phyloP scores from a whole-genome alignment of 23 red algal species.

The Gracilaria vermiculophylla region DNA sequence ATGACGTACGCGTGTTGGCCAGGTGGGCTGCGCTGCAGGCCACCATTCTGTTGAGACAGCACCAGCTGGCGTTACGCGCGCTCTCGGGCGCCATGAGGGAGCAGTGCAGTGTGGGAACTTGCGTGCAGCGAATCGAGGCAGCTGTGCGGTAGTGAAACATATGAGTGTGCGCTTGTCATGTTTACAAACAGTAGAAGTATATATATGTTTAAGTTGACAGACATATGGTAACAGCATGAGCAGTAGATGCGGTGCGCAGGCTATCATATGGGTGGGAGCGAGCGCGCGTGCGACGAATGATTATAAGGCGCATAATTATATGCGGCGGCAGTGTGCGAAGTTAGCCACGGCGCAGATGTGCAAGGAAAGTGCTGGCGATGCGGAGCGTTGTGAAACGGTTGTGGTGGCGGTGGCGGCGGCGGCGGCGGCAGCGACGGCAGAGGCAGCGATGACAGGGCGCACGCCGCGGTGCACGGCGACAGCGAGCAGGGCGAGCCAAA shows the following conservation, averaged over 20 bases:
- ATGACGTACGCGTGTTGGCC: constrained; percentile 42
- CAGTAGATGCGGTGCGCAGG: too few relatives aligned
- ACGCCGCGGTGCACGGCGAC: not conserved
- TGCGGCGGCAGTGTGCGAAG: too few relatives aligned
- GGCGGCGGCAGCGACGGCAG: not conserved
- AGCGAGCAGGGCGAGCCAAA: not conserved
- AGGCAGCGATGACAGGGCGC: not conserved
- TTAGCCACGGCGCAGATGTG: too few relatives aligned
- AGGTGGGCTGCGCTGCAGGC: constrained; percentile 54
- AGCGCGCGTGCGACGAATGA: not conserved
- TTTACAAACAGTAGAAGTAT: too few relatives aligned
- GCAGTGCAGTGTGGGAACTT: constrained; percentile 60
- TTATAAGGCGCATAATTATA: too few relatives aligned
- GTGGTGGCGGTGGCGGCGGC: too few relatives aligned
- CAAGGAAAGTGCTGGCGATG: too few relatives aligned
- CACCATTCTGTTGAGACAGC: constrained; percentile 42
- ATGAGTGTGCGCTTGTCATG: too few relatives aligned
- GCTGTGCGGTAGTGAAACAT: not conserved
- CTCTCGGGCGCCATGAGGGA: constrained; percentile 54
- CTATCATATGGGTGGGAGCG: not conserved
- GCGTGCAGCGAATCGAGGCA: constrained; percentile 69
- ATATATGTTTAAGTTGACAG: too few relatives aligned
- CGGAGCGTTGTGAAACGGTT: too few relatives aligned
- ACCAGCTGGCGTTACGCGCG: constrained; percentile 56
- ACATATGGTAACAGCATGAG: not conserved